A percentile compares a stretch with the other conserved stretches of the same genome.
Conservation (phyloP, 345 rosid genomes). For the Gossypium turneri region DNA sequence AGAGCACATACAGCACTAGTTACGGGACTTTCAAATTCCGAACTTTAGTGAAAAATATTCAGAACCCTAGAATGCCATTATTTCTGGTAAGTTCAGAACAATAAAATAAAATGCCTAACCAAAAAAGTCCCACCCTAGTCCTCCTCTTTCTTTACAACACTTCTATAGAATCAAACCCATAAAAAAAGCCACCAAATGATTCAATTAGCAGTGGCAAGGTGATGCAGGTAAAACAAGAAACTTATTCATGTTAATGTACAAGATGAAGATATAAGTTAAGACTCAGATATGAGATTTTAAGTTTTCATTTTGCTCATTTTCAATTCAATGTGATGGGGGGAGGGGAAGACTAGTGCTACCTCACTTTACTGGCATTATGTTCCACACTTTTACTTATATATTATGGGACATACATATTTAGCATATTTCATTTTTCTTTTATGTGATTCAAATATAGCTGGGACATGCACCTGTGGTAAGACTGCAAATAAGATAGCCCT, state of each 20-base stretch:
- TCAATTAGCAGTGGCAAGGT: not conserved
- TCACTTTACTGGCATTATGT: not conserved
- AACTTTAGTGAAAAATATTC: not conserved
- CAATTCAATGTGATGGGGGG: not conserved
- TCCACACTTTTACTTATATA: not conserved
- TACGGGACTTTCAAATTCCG: not conserved
- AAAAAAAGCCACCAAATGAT: not conserved
- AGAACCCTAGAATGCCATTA: not conserved
- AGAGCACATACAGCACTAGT: not conserved
- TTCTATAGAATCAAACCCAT: not conserved
- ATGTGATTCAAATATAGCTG: constrained; percentile 7
- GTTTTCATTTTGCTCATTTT: not conserved
- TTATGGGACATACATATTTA: not conserved
- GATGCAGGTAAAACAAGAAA: not conserved
- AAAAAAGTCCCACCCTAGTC: not conserved
- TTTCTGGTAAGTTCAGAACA: not conserved
- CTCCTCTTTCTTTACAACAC: not conserved
- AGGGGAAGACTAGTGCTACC: not conserved
- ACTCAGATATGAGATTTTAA: not conserved
- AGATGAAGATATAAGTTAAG: not conserved
- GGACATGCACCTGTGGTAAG: constrained; percentile 62
- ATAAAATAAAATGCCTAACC: not conserved
- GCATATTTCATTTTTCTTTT: not conserved
- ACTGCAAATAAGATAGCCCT: constrained; percentile 81
- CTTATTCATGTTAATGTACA: no score